phyloP scores from a whole-genome alignment of 441 rosid genomes.

The Corymbia calophylla region DNA sequence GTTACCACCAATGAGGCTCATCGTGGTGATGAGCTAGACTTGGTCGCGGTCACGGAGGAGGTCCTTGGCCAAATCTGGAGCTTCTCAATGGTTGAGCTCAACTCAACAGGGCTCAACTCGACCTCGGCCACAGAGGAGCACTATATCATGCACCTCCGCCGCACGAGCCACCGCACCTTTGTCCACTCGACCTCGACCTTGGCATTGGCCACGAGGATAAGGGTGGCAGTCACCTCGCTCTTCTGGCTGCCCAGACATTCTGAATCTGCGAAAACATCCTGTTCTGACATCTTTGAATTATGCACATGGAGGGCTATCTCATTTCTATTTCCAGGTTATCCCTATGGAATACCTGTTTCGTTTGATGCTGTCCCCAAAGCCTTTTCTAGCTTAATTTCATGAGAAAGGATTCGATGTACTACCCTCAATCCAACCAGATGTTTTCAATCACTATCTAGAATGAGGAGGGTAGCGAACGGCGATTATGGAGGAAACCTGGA shows the following conservation, averaged over 20 bases:
- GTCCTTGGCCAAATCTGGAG: not conserved
- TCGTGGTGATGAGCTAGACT: not conserved
- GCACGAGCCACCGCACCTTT: not conserved
- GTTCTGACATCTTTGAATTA: not conserved
- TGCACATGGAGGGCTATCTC: not conserved
- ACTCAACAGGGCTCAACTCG: not conserved
- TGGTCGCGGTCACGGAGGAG: not conserved
- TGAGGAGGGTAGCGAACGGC: not conserved
- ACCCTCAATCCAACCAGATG: not conserved
- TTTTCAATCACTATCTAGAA: not conserved
- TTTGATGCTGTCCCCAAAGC: not conserved
- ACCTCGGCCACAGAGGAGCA: not conserved
- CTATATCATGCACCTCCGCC: not conserved
- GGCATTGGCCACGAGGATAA: rapidly evolving
- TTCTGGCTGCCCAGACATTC: not conserved
- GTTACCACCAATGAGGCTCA: not conserved
- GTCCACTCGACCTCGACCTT: not conserved
- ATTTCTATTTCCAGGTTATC: not conserved
- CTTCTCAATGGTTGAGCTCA: not conserved
- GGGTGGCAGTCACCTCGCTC: not conserved
- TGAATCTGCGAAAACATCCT: not conserved
- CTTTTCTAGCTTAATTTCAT: not conserved
- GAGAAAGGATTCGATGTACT: not conserved
- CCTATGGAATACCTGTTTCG: not conserved
- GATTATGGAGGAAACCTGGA: not conserved